These are phyloP conservation scores for Stropharia rugosoannulata DNA, from an alignment of 768 basidiomycete species.

Conservation along the genomic window DNA sequence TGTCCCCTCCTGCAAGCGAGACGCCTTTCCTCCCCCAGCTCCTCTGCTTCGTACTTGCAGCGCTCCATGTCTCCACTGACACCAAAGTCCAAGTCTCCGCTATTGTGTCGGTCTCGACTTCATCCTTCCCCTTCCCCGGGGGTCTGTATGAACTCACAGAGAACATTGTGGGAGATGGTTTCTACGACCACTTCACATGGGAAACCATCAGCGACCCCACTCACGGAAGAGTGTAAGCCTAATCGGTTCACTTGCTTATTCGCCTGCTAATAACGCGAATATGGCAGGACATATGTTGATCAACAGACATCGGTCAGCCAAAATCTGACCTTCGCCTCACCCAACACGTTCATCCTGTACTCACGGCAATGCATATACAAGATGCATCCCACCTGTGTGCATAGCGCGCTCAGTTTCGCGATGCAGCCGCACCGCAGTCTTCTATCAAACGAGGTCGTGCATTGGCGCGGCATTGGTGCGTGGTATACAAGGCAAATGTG, in stretches of 20 bases:
- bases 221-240: constrained; percentile 57
- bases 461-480: too few relatives aligned
- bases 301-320: constrained; percentile 35
- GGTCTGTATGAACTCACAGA: constrained; percentile 35
- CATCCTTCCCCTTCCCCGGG: neutral
- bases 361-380: too few relatives aligned
- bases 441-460: too few relatives aligned
- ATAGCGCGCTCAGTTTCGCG: too few relatives aligned
- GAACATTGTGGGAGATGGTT: constrained; percentile 40
- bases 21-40: neutral
- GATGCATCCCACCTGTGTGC: too few relatives aligned
- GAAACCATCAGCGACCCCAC: constrained; percentile 56
- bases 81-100: too few relatives aligned
- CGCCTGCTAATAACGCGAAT: neutral
- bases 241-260: neutral
- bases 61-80: neutral
- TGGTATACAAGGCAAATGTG: too few relatives aligned
- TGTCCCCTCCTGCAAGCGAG: neutral
- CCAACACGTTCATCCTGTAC: constrained; percentile 51
- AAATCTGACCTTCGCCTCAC: constrained; percentile 53
- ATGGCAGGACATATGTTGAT: constrained; percentile 40
- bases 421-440: too few relatives aligned
- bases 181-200: constrained; percentile 49
- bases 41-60: neutral
- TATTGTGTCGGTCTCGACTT: neutral